Conservation (phyloP, 495 filamentous ascomycete species). For the Neurospora africana region DNA sequence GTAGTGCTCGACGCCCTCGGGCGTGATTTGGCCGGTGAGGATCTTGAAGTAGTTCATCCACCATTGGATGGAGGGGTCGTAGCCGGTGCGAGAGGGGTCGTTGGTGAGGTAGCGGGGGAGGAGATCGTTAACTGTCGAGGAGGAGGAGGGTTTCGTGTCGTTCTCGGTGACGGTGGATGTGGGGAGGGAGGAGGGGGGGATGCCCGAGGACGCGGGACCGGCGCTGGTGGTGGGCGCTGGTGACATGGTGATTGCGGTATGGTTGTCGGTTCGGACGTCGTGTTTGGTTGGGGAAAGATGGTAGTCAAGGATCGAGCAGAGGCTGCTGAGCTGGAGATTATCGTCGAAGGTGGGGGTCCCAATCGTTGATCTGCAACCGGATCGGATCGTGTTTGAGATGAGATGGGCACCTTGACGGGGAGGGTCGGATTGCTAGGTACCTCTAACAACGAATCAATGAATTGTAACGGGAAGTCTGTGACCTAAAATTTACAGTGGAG, state of each 20-base stretch:
- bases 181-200: slow-evolving; percentile 3
- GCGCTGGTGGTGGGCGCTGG: slow-evolving; percentile 1
- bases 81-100: slow-evolving; percentile 44
- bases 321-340: background rate
- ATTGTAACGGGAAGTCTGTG: background rate
- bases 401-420: background rate
- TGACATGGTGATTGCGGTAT: background rate
- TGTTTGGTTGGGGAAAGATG: background rate
- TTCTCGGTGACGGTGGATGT: slow-evolving; percentile 1
- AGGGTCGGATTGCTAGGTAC: background rate
- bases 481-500: background rate
- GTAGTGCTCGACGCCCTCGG: slow-evolving; percentile 58
- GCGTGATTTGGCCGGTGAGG: slow-evolving; percentile 57
- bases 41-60: slow-evolving; percentile 76
- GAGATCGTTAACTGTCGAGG: slow-evolving; percentile 1
- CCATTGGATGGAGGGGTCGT: slow-evolving; percentile 50
- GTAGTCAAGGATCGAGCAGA: background rate
- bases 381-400: background rate
- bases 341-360: background rate
- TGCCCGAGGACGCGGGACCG: background rate
- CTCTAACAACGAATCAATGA: background rate
- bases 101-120: slow-evolving; percentile 28
- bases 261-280: background rate
- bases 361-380: background rate
- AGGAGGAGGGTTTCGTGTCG: slow-evolving; percentile 2